Evolutionary conservation across 1,284 basidiomycete species (phyloP).

Genomic region (Entoloma clypeatum): DNA sequence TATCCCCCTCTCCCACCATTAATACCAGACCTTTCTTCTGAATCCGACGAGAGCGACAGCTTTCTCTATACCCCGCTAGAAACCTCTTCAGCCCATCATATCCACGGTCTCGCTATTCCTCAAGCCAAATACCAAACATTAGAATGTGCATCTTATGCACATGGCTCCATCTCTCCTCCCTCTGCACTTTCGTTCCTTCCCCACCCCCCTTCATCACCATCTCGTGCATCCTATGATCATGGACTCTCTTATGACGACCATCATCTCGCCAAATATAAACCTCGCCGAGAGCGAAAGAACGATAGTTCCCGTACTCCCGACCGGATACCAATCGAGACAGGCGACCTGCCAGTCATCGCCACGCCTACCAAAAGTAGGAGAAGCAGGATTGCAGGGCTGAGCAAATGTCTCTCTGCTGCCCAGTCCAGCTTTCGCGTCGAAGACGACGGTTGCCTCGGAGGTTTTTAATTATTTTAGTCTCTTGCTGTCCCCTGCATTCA

Average conservation of each 20-base stretch:
- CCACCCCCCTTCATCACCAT: conserved; percentile 24
- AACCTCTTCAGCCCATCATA: conserved; percentile 15
- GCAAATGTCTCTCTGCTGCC: conserved; percentile 11
- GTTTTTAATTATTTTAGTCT: conserved; percentile 26
- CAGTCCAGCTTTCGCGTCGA: conserved; percentile 23
- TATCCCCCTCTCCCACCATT: conserved; percentile 41
- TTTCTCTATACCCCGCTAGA: conserved; percentile 33
- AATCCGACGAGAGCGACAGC: conserved; percentile 60
- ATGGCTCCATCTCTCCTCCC: conserved; percentile 17
- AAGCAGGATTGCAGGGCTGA: conserved; percentile 10
- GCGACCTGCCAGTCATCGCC: conserved; percentile 11
- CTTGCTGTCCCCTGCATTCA: neutral
- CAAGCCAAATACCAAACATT: conserved; percentile 9
- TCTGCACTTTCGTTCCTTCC: conserved; percentile 30
- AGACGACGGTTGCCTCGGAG: conserved; percentile 39
- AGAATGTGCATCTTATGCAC: conserved; percentile 17
- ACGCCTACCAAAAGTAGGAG: conserved; percentile 21
- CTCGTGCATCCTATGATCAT: conserved; percentile 17
- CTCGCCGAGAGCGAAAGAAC: conserved; percentile 29
- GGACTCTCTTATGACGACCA: conserved; percentile 13
- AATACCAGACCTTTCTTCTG: conserved; percentile 57
- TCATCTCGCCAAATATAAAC: conserved; percentile 17
- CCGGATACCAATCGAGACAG: conserved; percentile 32
- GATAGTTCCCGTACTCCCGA: conserved; percentile 32
- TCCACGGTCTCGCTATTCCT: conserved; percentile 25